phyloP scores from a whole-genome alignment of 1,139 yeast genomes.

The Maudiozyma humilis region DNA sequence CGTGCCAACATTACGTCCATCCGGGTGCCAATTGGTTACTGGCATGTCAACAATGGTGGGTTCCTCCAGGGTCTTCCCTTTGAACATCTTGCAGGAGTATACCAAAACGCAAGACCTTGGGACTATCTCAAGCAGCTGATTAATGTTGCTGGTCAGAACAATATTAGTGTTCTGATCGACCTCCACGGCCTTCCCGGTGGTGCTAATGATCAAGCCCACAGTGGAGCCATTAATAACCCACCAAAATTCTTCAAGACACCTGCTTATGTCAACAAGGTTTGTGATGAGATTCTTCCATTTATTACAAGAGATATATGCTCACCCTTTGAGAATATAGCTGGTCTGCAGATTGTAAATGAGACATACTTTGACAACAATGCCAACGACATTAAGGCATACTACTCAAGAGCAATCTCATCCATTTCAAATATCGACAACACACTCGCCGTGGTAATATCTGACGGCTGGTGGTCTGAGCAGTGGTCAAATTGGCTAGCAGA shows the following conservation, averaged over 20 bases:
- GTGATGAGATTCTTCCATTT: conserved; percentile 47
- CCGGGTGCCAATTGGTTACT: conserved; percentile 84
- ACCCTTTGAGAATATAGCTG: conserved; percentile 59
- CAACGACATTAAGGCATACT: conserved; percentile 50
- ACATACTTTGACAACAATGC: conserved; percentile 54
- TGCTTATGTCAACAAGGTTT: conserved; percentile 32
- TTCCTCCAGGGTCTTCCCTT: conserved; percentile 49
- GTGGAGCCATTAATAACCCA: conserved; percentile 66
- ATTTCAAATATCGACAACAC: conserved; percentile 36
- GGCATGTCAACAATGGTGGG: conserved; percentile 66
- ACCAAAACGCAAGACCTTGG: conserved; percentile 59
- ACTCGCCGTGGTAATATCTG: conserved; percentile 75
- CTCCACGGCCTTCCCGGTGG: conserved; percentile 90
- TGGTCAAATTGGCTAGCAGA: conserved; percentile 63
- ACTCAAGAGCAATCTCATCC: conserved; percentile 44
- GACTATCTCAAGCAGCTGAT: conserved; percentile 34
- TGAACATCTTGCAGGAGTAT: conserved; percentile 45
- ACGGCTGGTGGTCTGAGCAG: conserved; percentile 86
- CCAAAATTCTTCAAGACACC: conserved; percentile 46
- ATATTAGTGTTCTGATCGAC: conserved; percentile 73
- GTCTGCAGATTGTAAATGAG: conserved; percentile 81
- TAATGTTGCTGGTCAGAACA: conserved; percentile 28
- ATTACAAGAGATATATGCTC: conserved; percentile 59
- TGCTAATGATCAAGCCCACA: conserved; percentile 77
- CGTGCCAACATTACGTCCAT: conserved; percentile 64